These are phyloP conservation scores for Tanacetum coccineum DNA, from an alignment of 129 eudicot genomes.

Conservation along the genomic window DNA sequence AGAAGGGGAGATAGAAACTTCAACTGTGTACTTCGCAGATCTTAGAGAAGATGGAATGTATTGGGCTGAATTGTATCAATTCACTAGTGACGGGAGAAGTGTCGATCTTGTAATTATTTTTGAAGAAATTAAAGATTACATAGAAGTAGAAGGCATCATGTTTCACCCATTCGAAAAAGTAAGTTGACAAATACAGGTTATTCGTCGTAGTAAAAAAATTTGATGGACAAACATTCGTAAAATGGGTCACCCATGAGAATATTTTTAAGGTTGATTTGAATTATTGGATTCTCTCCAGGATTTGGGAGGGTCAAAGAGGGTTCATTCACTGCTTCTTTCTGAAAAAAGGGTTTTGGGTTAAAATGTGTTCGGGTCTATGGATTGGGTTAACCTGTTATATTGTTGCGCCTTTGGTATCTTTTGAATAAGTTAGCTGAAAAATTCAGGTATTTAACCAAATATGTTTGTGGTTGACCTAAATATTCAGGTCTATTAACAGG, in stretches of 20 bases:
- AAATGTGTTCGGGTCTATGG: not conserved
- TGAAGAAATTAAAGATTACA: not conserved
- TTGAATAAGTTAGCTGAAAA: too few species aligned
- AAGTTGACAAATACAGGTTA: not conserved
- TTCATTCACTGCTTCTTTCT: too few species aligned
- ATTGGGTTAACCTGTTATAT: too few species aligned
- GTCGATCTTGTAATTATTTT: conserved; percentile 6
- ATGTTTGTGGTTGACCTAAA: too few species aligned
- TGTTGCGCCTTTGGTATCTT: too few species aligned
- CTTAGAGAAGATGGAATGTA: not conserved
- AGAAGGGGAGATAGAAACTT: not conserved
- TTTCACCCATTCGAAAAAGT: conserved; percentile 5
- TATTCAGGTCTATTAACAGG: too few species aligned
- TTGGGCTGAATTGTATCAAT: conserved; percentile 1
- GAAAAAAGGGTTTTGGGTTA: too few species aligned
- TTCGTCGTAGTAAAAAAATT: not conserved
- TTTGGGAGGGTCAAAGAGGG: too few species aligned
- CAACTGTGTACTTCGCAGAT: too few species aligned
- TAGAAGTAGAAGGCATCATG: conserved; percentile 14
- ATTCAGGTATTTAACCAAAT: too few species aligned
- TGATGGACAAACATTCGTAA: not conserved
- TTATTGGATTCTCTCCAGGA: not conserved
- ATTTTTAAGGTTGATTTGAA: too few species aligned
- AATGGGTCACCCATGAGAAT: not conserved
- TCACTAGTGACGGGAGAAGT: not conserved